Evolutionary conservation across 805 yeast genomes (phyloP).

Genomic region (Saccharomycopsis olivae): DNA sequence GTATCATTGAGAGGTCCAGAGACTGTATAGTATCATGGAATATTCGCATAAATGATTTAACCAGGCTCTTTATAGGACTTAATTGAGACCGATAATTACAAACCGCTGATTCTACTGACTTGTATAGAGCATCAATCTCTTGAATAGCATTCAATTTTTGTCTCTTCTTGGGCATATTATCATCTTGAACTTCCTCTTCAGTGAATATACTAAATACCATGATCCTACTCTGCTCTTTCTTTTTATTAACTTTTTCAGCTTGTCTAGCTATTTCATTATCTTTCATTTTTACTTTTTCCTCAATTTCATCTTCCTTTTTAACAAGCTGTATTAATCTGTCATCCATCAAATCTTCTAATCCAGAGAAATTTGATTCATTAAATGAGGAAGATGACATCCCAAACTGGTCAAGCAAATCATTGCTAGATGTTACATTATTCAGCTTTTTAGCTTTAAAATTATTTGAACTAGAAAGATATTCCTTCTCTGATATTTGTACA

Average conservation of each 20-base stretch:
- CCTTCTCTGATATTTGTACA: background rate
- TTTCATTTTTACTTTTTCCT: background rate
- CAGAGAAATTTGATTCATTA: background rate
- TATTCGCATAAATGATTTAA: background rate
- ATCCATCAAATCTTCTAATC: background rate
- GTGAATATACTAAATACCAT: background rate
- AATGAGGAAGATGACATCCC: background rate
- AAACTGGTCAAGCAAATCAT: background rate
- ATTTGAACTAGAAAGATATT: background rate
- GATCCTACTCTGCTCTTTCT: background rate
- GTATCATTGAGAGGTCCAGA: too few relatives aligned
- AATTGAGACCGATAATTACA: background rate
- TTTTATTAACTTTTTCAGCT: background rate
- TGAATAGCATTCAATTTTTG: background rate
- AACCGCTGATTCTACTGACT: background rate
- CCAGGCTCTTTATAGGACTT: background rate
- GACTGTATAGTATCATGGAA: too few relatives aligned
- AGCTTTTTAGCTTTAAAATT: background rate
- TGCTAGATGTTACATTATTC: too few relatives aligned
- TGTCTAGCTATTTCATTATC: background rate
- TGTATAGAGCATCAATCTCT: too few relatives aligned
- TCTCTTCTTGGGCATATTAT: background rate
- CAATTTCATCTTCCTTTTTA: conserved; percentile 1
- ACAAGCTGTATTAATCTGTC: conserved; percentile 1
- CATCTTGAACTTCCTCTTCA: background rate